Evolutionary conservation across 352 stramenopile species (phyloP).

Genomic region (Albugo candida): DNA sequence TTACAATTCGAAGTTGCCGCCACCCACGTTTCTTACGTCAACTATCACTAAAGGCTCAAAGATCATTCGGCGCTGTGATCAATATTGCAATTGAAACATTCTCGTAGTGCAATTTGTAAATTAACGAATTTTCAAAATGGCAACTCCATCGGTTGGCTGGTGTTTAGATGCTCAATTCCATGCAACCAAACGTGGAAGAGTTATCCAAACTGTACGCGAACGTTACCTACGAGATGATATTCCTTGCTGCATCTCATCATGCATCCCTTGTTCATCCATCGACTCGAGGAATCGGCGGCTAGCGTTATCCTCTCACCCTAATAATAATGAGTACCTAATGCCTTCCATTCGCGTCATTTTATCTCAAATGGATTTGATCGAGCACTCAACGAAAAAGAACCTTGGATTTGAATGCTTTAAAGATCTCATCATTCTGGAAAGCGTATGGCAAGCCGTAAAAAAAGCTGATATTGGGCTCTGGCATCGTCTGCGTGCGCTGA

Average conservation of each 20-base stretch:
- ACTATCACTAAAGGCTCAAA: no score
- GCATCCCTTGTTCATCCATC: slow-evolving; percentile 44
- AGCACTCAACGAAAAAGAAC: slow-evolving; percentile 48
- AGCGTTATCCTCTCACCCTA: slow-evolving; percentile 21
- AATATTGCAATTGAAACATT: no score
- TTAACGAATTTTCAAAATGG: no score
- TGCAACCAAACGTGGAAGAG: slow-evolving; percentile 52
- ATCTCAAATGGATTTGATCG: slow-evolving; percentile 80
- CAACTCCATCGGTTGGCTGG: slow-evolving; percentile 23
- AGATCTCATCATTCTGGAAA: slow-evolving; percentile 82
- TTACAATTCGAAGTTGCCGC: no score
- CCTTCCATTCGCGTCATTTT: slow-evolving; percentile 80
- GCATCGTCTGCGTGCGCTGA: slow-evolving; percentile 70
- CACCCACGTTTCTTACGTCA: no score
- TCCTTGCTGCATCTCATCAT: slow-evolving; percentile 42
- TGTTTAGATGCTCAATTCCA: slow-evolving; percentile 59
- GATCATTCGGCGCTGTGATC: no score
- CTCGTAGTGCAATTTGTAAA: no score
- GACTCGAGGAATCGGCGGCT: no score
- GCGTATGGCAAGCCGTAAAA: slow-evolving; percentile 79
- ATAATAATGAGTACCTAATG: slow-evolving; percentile 48
- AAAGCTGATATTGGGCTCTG: slow-evolving; percentile 78
- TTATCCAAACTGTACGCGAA: slow-evolving; percentile 71
- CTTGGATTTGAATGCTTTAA: slow-evolving; percentile 36
- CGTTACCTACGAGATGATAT: slow-evolving; percentile 79